A percentile compares a stretch with the other conserved stretches of the same genome.
phyloP scores from a whole-genome alignment of 192 early-diverging fungal species.

The Coemansia sp. region DNA sequence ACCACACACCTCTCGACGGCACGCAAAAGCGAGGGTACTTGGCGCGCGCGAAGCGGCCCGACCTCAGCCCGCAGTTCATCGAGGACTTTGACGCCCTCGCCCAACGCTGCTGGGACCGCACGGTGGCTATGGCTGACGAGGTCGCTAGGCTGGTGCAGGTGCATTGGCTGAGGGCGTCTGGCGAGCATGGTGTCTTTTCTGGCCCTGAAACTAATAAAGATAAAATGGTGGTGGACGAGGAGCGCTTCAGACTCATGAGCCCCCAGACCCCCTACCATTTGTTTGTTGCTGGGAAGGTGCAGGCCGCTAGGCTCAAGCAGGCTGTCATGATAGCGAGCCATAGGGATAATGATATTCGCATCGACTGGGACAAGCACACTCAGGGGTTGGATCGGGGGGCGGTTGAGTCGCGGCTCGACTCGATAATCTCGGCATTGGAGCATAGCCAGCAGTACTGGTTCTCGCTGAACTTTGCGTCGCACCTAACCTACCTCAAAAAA shows the following conservation, averaged over 20 bases:
- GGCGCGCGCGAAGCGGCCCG: constrained; percentile 32
- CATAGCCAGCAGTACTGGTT: constrained; percentile 47
- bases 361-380: constrained; percentile 21
- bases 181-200: neutral
- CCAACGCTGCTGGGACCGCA: constrained; percentile 35
- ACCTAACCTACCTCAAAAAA: constrained; percentile 28
- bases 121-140: constrained; percentile 39
- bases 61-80: constrained; percentile 10
- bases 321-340: constrained; percentile 16
- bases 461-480: constrained; percentile 51
- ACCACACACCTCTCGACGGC: constrained; percentile 21
- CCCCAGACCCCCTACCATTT: constrained; percentile 52
- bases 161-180: constrained; percentile 33
- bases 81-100: constrained; percentile 31
- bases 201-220: constrained; percentile 3
- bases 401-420: constrained; percentile 29
- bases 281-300: constrained; percentile 53
- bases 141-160: constrained; percentile 30
- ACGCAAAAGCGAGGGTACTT: constrained; percentile 38
- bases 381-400: constrained; percentile 11
- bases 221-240: constrained; percentile 19
- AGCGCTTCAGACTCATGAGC: constrained; percentile 47
- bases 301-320: constrained; percentile 43
- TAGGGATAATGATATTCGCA: constrained; percentile 15
- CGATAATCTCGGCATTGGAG: constrained; percentile 41